phyloP scores from a whole-genome alignment of 768 basidiomycete genomes.

The Phlebiopsis flavidoalba region DNA sequence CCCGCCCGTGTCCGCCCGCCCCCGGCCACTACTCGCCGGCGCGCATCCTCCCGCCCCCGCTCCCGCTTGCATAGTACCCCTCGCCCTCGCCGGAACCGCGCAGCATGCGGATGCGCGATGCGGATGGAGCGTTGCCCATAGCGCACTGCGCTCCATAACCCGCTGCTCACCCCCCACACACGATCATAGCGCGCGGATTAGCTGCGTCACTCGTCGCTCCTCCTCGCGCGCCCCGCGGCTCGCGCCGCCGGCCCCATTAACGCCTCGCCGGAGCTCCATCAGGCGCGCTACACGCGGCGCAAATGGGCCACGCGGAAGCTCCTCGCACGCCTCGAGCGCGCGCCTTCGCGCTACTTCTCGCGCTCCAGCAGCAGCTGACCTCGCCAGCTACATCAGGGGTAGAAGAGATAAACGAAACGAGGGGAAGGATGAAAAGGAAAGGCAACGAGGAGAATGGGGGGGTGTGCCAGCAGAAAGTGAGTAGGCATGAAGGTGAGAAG shows the following conservation, averaged over 20 bases:
- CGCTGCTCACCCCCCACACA: no score
- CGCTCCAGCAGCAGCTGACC: constrained; percentile 21
- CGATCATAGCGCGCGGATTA: no score
- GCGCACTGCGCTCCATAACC: no score
- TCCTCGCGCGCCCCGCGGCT: constrained; percentile 15
- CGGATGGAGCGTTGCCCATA: constrained; percentile 3
- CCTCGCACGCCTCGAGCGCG: constrained; percentile 19
- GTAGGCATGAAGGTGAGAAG: no score
- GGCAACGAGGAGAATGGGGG: no score
- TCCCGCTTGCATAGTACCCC: constrained; percentile 9
- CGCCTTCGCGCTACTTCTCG: constrained; percentile 19
- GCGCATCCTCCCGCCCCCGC: constrained; percentile 14
- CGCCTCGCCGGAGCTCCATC: no score
- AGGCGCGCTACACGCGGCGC: no score
- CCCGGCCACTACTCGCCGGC: constrained; percentile 14
- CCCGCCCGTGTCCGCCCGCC: constrained; percentile 43
- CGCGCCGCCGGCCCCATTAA: constrained; percentile 16
- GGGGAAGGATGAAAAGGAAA: no score
- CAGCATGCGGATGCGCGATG: constrained; percentile 11
- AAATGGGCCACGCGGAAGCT: no score
- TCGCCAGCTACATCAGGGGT: no score
- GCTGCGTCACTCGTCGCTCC: constrained; percentile 14
- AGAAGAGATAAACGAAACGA: no score
- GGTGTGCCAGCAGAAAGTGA: no score
- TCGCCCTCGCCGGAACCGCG: constrained; percentile 19